These are phyloP conservation scores for Phytophthora tubulina DNA, from an alignment of 352 stramenopile species.

Conservation along the genomic window DNA sequence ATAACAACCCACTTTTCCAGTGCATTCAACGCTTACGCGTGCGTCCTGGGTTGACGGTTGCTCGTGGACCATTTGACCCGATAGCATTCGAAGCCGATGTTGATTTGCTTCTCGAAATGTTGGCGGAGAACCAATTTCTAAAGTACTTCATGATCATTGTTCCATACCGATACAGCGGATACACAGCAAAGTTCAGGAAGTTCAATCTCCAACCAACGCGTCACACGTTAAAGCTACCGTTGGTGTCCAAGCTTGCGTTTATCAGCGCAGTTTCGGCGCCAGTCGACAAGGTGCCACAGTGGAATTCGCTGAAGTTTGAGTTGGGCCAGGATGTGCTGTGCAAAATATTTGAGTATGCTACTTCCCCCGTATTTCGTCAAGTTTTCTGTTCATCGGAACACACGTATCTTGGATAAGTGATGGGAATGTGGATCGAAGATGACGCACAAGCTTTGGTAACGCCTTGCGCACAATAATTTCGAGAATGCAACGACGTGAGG, in stretches of 20 bases:
- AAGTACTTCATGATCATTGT: slow-evolving; percentile 1
- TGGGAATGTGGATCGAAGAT: neutral
- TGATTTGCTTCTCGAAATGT: slow-evolving; percentile 13
- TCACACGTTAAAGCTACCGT: neutral
- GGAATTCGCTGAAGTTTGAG: too few species aligned
- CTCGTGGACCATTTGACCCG: neutral
- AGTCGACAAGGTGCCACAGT: too few species aligned
- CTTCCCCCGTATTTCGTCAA: slow-evolving; percentile 8
- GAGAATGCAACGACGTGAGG: too few species aligned
- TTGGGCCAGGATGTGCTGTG: slow-evolving; percentile 9
- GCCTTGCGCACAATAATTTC: too few species aligned
- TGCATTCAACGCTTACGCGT: slow-evolving; percentile 5
- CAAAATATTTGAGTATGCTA: slow-evolving; percentile 11
- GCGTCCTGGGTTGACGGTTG: neutral
- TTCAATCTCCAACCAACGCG: slow-evolving; percentile 9
- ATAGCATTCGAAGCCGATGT: neutral
- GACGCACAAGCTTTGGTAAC: too few species aligned
- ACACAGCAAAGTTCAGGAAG: neutral
- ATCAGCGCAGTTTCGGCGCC: slow-evolving; percentile 2
- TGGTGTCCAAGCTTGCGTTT: slow-evolving; percentile 14
- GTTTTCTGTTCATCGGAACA: slow-evolving; percentile 10
- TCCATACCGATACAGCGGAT: neutral
- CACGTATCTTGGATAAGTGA: neutral
- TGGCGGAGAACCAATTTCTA: slow-evolving; percentile 5
- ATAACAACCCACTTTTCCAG: neutral